phyloP scores from a whole-genome alignment of 345 rosid genomes.

The Boechera divaricarpa region DNA sequence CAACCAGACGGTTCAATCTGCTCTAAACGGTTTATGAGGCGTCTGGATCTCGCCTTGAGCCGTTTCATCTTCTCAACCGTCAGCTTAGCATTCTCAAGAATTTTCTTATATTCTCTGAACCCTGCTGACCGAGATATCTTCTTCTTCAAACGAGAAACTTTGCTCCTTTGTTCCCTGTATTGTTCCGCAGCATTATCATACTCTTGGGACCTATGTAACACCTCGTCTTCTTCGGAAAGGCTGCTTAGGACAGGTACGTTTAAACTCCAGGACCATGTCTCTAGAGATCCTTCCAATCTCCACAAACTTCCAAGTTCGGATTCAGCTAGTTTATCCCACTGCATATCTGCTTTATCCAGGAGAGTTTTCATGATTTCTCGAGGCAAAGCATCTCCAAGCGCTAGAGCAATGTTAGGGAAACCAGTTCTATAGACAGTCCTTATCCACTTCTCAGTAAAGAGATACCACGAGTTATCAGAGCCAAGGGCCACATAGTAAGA shows the following conservation, averaged over 20 bases:
- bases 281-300: slow-evolving; percentile 85
- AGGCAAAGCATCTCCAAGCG: slow-evolving; percentile 78
- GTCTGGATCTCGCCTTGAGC: slow-evolving; percentile 70
- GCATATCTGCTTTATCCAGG: slow-evolving; percentile 66
- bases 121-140: slow-evolving; percentile 79
- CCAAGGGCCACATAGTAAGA: slow-evolving; percentile 85
- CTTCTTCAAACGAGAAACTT: slow-evolving; percentile 85
- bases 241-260: slow-evolving; percentile 92
- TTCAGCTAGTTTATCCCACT: slow-evolving; percentile 78
- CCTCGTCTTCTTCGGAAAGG: slow-evolving; percentile 75
- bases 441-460: slow-evolving; percentile 89
- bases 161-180: slow-evolving; percentile 73
- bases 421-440: slow-evolving; percentile 75
- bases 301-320: slow-evolving; percentile 84
- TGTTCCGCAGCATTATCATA: slow-evolving; percentile 62
- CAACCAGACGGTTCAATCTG: slow-evolving; percentile 97
- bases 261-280: slow-evolving; percentile 98
- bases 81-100: slow-evolving; percentile 63
- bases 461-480: slow-evolving; percentile 95
- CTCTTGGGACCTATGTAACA: slow-evolving; percentile 60
- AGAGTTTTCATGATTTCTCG: slow-evolving; percentile 68
- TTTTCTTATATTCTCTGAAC: slow-evolving; percentile 81
- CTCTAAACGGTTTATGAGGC: slow-evolving; percentile 68
- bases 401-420: slow-evolving; percentile 74
- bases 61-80: slow-evolving; percentile 81